Base-by-base conservation (phyloP, 2,329 filamentous ascomycete species). In the Chaetomiaceae sp. region DNA sequence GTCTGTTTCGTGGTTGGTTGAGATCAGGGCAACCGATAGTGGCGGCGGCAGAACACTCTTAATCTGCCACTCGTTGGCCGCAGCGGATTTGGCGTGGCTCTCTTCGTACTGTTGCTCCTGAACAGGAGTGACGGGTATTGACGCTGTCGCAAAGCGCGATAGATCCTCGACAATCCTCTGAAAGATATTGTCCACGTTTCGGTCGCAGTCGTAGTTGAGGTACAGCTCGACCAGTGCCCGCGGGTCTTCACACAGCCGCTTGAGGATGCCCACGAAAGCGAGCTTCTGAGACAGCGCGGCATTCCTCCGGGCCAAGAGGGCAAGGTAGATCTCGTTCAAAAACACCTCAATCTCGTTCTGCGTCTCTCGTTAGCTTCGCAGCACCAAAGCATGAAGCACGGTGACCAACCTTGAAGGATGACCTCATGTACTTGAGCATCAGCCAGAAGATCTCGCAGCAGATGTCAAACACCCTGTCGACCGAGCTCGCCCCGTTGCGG, bases 391-490 rank as follows among this genome's bases (percentile, higher is more conserved):
- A 18, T 1, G 9, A 9, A 8, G 5, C 2, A 15, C 2, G 6
- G 15, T n/a, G 11, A 67, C 75, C 50, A 60, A 85, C 84, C 82
- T 98, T 98, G 67, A 98, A 86, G 52, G 90, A 85, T 2, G 93
- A 85, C 51, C 94, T 81, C 80, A 98, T 86, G 58, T 88, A 85
- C 64, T 94, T 95, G 35, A 96, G 70, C 84, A 96, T 95, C 48
- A 97, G 74, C 89, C 90, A 98, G 64, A 98, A 98, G 24, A 97
- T 95, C 65, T 98, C 93, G 59, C 87, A 90, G 64, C 88, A 91
- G 34, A 97, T 88, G 61, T 97, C 91, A 60, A 97, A 98, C 0
- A 98, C 89, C 55, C 80, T 80, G 53, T 88, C 86, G 35, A 95
- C 86, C 4, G 90, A 91, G 68, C 91, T 97, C 12, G 93, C 88